phyloP scores from a whole-genome alignment of 176 grass and related monocot species.

The Chrysopogon serrulatus region DNA sequence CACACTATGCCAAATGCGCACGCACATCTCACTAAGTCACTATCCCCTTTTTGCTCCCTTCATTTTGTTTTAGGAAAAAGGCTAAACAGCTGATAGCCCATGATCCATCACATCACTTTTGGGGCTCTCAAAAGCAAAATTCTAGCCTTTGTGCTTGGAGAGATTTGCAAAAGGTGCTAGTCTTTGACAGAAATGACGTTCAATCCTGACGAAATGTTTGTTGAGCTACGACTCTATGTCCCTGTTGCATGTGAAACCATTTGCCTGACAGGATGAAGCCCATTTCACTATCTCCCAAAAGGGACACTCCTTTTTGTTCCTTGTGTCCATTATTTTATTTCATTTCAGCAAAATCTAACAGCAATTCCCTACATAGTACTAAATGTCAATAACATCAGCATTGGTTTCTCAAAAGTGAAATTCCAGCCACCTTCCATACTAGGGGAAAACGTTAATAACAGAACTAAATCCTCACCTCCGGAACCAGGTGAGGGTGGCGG shows the following conservation, averaged over 20 bases:
- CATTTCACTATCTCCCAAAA: slow-evolving; percentile 11
- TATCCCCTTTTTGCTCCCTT: slow-evolving; percentile 14
- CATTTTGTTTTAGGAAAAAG: background rate
- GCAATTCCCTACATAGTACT: too few species aligned
- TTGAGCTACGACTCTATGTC: background rate
- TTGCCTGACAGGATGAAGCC: background rate
- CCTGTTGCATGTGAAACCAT: background rate
- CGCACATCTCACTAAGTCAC: background rate
- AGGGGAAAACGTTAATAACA: background rate
- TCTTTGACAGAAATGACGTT: background rate
- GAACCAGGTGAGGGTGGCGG: slow-evolving; percentile 40
- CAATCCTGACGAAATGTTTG: background rate
- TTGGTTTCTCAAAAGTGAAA: slow-evolving; percentile 19
- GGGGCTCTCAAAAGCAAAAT: slow-evolving; percentile 13
- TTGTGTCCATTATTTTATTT: background rate
- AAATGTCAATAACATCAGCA: background rate
- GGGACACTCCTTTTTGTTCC: background rate
- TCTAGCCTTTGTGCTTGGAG: background rate
- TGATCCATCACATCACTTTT: background rate
- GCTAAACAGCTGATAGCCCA: background rate
- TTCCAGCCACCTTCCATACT: background rate
- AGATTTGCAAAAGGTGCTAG: background rate
- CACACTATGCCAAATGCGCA: background rate
- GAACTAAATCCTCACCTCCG: slow-evolving; percentile 36
- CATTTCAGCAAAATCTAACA: background rate